Base-by-base conservation (phyloP, 345 rosid species). In the Orychophragmus violaceus region DNA sequence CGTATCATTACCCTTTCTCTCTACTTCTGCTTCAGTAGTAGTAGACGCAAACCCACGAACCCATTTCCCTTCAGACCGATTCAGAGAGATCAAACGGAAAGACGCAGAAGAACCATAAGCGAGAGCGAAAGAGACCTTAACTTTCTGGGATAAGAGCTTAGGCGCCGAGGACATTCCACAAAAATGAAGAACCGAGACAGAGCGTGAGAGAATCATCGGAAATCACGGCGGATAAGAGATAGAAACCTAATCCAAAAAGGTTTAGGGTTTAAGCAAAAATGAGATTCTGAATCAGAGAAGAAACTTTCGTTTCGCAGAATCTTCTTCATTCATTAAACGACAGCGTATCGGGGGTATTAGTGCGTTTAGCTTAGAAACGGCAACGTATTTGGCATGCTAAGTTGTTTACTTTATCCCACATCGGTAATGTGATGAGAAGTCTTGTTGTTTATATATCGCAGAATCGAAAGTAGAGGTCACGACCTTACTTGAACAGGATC, bases 181-280 rank as follows among this genome's bases (percentile, higher is more conserved):
- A 6, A 75, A 75, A 50, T 76, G 78, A 44, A 85, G 79, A 17
- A 82, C 56, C 2, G 88, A 82, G 55, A 81, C 72, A 41, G 87
- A 82, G 37, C 84, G 76, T 58, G 74, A 35, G 35, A 82, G 78
- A 36, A 80, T 75, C 88, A 82, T 82, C 63, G 58, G 16, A 36
- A 14, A 17, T 9, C 2, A 41, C 48, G 48, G 48, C 48, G 48
- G 21, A 14, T 41, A 3, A 41, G 48, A 41, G 9, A 16, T 41
- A 21, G 7, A 16, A 5, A 41, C 46, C 46, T 6, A 41, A 41
- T 16, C 21, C 14, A 5, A 39, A n/a, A 39, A 18, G 48, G 19
- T 41, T 41, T 41, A 41, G 48, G 48, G 48, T 41, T 41, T 41
- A 41, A 41, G 48, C 48, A 16, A 41, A 16, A 41, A 41, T 16